A percentile compares a stretch with the other conserved stretches of the same genome.
Conservation (phyloP, 1,284 basidiomycete genomes). For the Marasmius tenuissimus region DNA sequence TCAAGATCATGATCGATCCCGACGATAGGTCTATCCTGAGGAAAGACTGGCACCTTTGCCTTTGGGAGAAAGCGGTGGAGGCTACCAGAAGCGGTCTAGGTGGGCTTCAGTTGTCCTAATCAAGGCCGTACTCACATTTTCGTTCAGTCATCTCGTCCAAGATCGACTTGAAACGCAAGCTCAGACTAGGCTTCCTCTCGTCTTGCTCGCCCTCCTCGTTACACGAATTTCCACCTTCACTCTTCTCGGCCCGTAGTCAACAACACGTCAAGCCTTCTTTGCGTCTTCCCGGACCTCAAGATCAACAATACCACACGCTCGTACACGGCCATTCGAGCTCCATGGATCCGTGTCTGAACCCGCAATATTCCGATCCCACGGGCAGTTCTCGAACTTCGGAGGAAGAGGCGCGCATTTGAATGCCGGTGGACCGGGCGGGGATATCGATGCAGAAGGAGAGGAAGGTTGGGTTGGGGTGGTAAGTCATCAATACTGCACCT, state of each 20-base stretch:
- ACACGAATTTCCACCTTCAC: background rate
- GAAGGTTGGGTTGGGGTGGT: slow-evolving; percentile 1
- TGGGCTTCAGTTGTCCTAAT: slow-evolving; percentile 33
- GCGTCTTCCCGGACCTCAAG: slow-evolving; percentile 2
- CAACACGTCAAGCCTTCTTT: background rate
- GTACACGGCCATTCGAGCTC: slow-evolving; percentile 47
- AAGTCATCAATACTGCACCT: background rate
- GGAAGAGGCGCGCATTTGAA: background rate
- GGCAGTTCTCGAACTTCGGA: slow-evolving; percentile 45
- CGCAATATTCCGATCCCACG: slow-evolving; percentile 48
- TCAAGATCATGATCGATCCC: slow-evolving; percentile 36
- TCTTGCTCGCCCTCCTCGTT: background rate
- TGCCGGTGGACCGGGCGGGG: slow-evolving; percentile 2
- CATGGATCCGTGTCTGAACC: slow-evolving; percentile 64
- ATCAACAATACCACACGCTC: slow-evolving; percentile 9
- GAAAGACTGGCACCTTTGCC: slow-evolving; percentile 35
- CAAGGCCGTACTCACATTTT: background rate
- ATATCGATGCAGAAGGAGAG: background rate
- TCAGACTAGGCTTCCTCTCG: background rate
- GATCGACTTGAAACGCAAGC: background rate
- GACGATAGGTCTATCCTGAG: slow-evolving; percentile 43
- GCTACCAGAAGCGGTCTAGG: slow-evolving; percentile 30
- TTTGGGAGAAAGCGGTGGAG: slow-evolving; percentile 34
- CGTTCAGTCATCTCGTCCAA: background rate
- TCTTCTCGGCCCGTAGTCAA: background rate